A percentile compares a stretch with the other conserved stretches of the same genome.
Evolutionary conservation across 257 asterid genomes (phyloP).

Genomic region (Avicennia marina): DNA sequence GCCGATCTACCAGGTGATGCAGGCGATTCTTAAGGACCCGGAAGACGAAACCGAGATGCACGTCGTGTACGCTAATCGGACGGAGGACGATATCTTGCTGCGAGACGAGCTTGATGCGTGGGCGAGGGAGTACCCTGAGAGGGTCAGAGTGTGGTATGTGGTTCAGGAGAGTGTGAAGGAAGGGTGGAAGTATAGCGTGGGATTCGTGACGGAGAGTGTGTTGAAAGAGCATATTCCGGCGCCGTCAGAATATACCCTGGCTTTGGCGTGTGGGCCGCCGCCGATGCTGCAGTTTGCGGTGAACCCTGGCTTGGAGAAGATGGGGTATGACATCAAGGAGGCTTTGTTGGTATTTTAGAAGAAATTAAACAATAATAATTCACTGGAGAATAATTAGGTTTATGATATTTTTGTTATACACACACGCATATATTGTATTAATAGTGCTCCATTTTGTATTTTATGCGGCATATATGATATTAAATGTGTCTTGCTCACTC

Average conservation of each 20-base stretch:
- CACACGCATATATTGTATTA: no score
- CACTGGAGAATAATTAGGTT: no score
- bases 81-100: conserved; percentile 78
- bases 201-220: conserved; percentile 46
- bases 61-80: conserved; percentile 83
- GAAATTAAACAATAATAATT: no score
- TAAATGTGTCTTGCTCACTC: no score
- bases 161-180: conserved; percentile 42
- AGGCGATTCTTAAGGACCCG: conserved; percentile 68
- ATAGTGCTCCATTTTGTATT: no score
- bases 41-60: conserved; percentile 73
- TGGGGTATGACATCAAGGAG: no score
- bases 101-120: conserved; percentile 74
- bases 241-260: conserved; percentile 42
- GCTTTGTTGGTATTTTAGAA: no score
- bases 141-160: conserved; percentile 90
- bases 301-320: no score
- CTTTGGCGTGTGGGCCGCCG: conserved; percentile 87
- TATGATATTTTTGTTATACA: no score
- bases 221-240: conserved; percentile 66
- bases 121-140: conserved; percentile 52
- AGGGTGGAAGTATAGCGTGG: conserved; percentile 65
- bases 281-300: conserved; percentile 89
- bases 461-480: no score
- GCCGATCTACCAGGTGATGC: conserved; percentile 87